Evolutionary conservation across 805 yeast genomes (phyloP), one percentile per base, ranked within the genome.

Genomic region (Candida oleophila): DNA sequence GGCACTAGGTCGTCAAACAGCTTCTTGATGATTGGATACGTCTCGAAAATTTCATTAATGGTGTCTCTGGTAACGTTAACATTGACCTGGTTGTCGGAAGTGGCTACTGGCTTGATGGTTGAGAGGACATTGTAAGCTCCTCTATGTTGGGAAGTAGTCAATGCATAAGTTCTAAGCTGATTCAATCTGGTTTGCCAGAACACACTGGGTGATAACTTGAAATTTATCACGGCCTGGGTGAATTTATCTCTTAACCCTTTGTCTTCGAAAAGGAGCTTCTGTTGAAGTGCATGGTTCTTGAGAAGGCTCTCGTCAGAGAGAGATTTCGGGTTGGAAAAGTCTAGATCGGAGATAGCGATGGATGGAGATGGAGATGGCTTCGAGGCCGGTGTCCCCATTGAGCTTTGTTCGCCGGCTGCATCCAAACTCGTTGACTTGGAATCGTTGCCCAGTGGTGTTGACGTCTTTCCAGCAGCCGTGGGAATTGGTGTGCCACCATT

Each of bases 41-140:
- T 96, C 43, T 84, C 88, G 61, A 94, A 91, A 19, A 94, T 89
- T 52, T 87, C 95, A 47, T 81, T 83, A 57, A 94, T 91, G 50
- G 86, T 90, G 50, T 91, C 97, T 46, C 96, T 74, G 0, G 99
- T 88, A 30, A 94, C 87, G 45, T 90, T 85, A 42, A 94, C 96
- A 64, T 90, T 91, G 47, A 92, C 96, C 61, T 89, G 89, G 65
- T 92, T 92, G 59, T 92, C 98, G 45, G 89, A 80, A 0, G 95
- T 83, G 0, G 97, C 96, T 5, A 89, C 92, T 0, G 98, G 97
- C 59, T 87, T 89, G 52, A 94, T 92, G 0, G 98, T 89, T 38
- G 96, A 86, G 44, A 94, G 69, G 0, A 94, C 98, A 60, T 94
- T 94, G 62, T 91, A 94, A 0, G 96, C 94, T 0, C 99, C 99